A percentile compares a stretch with the other conserved stretches of the same genome.
phyloP scores from a whole-genome alignment of 768 basidiomycete genomes.

The Suillus weaverae region DNA sequence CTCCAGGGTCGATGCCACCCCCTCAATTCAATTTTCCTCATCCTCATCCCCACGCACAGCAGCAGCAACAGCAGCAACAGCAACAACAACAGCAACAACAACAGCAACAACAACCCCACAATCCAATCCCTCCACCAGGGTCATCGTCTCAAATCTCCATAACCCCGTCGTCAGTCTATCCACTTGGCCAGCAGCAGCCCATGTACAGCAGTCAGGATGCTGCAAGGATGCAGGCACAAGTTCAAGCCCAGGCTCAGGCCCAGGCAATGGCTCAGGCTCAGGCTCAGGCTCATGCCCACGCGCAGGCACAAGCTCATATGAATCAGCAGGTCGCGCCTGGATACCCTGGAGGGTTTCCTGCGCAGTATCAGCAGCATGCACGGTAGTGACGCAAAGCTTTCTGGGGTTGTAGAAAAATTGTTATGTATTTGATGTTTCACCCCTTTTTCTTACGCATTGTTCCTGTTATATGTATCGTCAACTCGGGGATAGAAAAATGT shows the following conservation, averaged over 20 bases:
- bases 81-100: conserved; percentile 47
- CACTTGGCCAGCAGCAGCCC: conserved; percentile 34
- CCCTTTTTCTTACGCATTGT: neutral
- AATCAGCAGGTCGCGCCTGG: conserved; percentile 27
- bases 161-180: conserved; percentile 16
- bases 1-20: conserved; percentile 62
- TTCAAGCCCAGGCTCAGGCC: conserved; percentile 40
- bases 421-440: neutral
- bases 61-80: conserved; percentile 51
- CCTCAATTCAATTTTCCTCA: conserved; percentile 70
- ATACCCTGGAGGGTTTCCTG: conserved; percentile 30
- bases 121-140: conserved; percentile 36
- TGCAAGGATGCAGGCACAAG: conserved; percentile 42
- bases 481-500: neutral
- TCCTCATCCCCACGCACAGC: conserved; percentile 50
- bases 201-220: conserved; percentile 34
- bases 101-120: conserved; percentile 37
- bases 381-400: conserved; percentile 17
- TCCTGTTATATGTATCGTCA: neutral
- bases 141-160: conserved; percentile 9
- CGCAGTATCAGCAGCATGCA: conserved; percentile 32
- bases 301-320: conserved; percentile 27
- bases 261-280: conserved; percentile 44
- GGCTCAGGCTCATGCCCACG: conserved; percentile 19
- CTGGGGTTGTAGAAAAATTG: neutral